Evolutionary conservation across 768 basidiomycete species (phyloP).

Genomic region (Rhizopogon vesiculosus): DNA sequence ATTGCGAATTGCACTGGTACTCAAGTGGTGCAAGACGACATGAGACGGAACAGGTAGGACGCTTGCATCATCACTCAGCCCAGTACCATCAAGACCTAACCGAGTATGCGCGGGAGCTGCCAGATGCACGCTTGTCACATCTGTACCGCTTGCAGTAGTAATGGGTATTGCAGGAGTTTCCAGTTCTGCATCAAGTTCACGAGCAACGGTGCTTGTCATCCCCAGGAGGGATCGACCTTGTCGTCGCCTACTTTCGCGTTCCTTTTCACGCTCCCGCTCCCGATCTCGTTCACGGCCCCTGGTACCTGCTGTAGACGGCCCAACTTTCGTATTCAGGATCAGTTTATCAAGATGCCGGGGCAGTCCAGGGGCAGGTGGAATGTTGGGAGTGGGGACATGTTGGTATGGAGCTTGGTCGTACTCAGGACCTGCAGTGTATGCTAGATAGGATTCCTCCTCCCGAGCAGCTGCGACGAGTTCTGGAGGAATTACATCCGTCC

Average conservation of each 20-base stretch:
- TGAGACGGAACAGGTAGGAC: constrained; percentile 92
- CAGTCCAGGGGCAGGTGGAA: constrained; percentile 83
- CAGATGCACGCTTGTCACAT: constrained; percentile 28
- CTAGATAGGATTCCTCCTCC: constrained; percentile 78
- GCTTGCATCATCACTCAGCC: constrained; percentile 80
- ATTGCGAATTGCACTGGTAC: constrained; percentile 92
- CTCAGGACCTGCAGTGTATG: constrained; percentile 25
- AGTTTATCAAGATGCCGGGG: constrained; percentile 93
- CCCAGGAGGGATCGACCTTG: constrained; percentile 28
- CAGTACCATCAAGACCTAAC: constrained; percentile 31
- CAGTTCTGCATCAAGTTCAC: constrained; percentile 17
- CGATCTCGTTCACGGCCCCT: constrained; percentile 27
- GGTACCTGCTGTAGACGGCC: constrained; percentile 27
- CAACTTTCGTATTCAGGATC: constrained; percentile 64
- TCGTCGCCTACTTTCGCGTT: constrained; percentile 26
- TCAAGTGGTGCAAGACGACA: constrained; percentile 90
- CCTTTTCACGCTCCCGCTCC: constrained; percentile 29
- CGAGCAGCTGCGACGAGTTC: constrained; percentile 75
- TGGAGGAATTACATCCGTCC: constrained; percentile 78
- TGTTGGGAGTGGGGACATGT: constrained; percentile 60
- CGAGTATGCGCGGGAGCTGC: constrained; percentile 21
- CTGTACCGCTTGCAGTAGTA: constrained; percentile 34
- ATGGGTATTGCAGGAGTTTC: constrained; percentile 27
- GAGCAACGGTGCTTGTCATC: constrained; percentile 30
- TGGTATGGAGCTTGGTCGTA: constrained; percentile 35